Percentiles rank a stretch among this genome's conserved stretches.
These are phyloP conservation scores for Mycena indigotica DNA, from an alignment of 768 basidiomycete species.

Conservation along the genomic window DNA sequence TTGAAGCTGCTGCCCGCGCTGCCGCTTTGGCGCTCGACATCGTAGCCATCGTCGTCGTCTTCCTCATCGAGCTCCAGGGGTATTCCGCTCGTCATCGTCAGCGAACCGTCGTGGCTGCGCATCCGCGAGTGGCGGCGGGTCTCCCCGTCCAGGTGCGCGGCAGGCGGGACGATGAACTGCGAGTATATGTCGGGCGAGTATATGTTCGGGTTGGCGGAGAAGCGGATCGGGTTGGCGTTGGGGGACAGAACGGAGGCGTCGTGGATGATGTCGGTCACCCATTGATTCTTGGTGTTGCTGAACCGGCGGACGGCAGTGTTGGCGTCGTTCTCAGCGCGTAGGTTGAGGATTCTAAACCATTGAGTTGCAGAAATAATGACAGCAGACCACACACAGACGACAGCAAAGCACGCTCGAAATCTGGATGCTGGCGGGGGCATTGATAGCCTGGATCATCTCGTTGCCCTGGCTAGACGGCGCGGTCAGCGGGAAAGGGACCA, in stretches of 20 bases:
- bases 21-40: no score
- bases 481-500: neutral
- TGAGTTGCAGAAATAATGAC: neutral
- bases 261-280: slow-evolving; percentile 16
- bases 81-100: slow-evolving; percentile 1
- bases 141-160: neutral
- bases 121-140: neutral
- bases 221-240: slow-evolving; percentile 1
- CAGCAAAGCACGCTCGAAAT: slow-evolving; percentile 22
- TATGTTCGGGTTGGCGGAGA: neutral
- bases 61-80: no score
- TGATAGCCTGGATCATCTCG: slow-evolving; percentile 18
- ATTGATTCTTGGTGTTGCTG: slow-evolving; percentile 13
- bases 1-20: no score
- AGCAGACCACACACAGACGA: slow-evolving; percentile 8
- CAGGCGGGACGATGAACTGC: neutral
- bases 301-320: neutral
- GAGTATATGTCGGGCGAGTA: neutral
- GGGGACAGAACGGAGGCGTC: neutral
- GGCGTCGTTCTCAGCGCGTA: slow-evolving; percentile 8
- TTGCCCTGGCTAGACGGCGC: slow-evolving; percentile 7
- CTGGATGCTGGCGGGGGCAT: slow-evolving; percentile 23
- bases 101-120: neutral
- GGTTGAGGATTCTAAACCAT: slow-evolving; percentile 16
- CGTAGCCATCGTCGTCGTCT: no score